Conservation (phyloP, 1,284 basidiomycete genomes). For the Cystobasidium pallidum region DNA sequence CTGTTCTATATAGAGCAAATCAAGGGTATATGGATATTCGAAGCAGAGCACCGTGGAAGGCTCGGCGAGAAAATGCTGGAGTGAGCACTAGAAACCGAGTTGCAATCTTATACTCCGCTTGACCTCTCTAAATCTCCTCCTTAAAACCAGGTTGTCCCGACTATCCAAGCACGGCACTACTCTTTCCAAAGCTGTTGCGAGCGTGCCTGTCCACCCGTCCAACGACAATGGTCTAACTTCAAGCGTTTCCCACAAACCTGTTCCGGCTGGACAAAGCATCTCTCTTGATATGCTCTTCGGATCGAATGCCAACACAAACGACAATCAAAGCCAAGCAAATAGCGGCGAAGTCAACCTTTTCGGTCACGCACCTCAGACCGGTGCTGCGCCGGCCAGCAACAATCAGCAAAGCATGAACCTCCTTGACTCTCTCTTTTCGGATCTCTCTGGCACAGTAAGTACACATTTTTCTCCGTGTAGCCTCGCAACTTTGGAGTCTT, state of each 20-base stretch:
- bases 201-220: conserved; percentile 12
- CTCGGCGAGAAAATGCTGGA: conserved; percentile 60
- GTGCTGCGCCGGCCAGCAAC: conserved; percentile 33
- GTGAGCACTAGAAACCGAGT: conserved; percentile 43
- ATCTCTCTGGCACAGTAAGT: conserved; percentile 15
- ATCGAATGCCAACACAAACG: conserved; percentile 24
- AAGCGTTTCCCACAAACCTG: conserved; percentile 55
- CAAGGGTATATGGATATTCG: conserved; percentile 78
- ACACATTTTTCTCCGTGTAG: background rate
- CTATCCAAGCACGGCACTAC: conserved; percentile 32
- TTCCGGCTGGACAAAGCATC: conserved; percentile 62
- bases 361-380: conserved; percentile 25
- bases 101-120: background rate
- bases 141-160: conserved; percentile 21
- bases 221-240: conserved; percentile 9
- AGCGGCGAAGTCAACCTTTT: background rate
- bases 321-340: background rate
- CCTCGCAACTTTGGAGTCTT: background rate
- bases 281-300: conserved; percentile 53
- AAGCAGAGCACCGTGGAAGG: conserved; percentile 69
- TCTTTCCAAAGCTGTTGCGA: conserved; percentile 24
- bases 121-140: background rate
- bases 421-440: conserved; percentile 54
- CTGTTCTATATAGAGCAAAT: conserved; percentile 56
- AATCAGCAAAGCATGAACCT: conserved; percentile 43